Base-by-base conservation (phyloP, 1,284 basidiomycete genomes). In the Filobasidium uniguttulatum region DNA sequence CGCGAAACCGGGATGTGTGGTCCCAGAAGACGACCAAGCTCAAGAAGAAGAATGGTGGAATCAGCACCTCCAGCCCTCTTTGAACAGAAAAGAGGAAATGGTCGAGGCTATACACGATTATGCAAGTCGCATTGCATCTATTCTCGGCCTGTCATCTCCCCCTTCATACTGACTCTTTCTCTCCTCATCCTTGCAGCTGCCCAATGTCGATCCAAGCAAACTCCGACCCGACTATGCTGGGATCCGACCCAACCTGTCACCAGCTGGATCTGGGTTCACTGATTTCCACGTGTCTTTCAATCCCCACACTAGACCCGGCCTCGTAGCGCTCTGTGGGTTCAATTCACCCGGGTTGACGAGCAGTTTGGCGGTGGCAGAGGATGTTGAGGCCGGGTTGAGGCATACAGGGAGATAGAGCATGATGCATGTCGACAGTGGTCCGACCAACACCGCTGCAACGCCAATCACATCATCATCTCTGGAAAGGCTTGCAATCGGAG, bases 201-300 rank as follows among this genome's bases (percentile, higher is more conserved):
- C 90, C 0, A 73, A 71, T 6, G 77, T 96, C 15, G 62, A 65
- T 8, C 62, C 76, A 2, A 73, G 79, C 7, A 79, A 80, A 0
- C 73, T 98, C 47, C 73, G 77, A 53, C 82, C 88, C 2, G 91
- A 94, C 67, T 97, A 96, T 64, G 81, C 83, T 20, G 93, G 93
- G 2, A 80, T 98, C 56, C 75, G 93, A 50, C 89, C 93, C 3
- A 97, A 97, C 67, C 72, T 96, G 14, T 78, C 80, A 5, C 76
- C 79, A 1, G 85, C 85, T 1, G 73, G 74, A 10, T 76, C 75
- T 5, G 81, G 81, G 1, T 93, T 96, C 64, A 79, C 82, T 56
- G 93, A 98, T 64, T 97, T 97, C 54, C 58, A 66, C 29, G 67
- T 77, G 29, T 59, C 63, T 5, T 70, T 71, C 55, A 28, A 49